Percentiles rank a stretch among this genome's conserved stretches.
phyloP scores from a whole-genome alignment of 2,329 filamentous ascomycete genomes.

The Huntiella moniliformis region DNA sequence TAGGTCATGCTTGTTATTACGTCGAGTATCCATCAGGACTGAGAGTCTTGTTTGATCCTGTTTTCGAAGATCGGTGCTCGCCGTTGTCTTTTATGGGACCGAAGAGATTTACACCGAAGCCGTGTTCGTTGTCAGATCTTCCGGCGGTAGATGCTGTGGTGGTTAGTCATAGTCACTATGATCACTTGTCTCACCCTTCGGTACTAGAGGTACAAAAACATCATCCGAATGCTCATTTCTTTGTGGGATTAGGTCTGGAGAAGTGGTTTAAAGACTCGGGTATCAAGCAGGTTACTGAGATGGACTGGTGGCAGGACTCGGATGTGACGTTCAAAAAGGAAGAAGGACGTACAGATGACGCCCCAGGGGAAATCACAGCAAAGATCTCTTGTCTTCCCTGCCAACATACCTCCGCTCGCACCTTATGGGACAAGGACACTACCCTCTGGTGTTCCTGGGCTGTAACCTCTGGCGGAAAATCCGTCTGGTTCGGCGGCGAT shows the following conservation, averaged over 20 bases:
- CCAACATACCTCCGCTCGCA: slow-evolving; percentile 62
- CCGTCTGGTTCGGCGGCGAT: slow-evolving; percentile 79
- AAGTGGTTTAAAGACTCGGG: slow-evolving; percentile 59
- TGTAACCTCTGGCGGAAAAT: slow-evolving; percentile 51
- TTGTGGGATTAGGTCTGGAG: slow-evolving; percentile 68
- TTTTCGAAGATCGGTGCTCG: slow-evolving; percentile 74
- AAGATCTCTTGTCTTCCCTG: slow-evolving; percentile 62
- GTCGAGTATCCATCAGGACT: slow-evolving; percentile 76
- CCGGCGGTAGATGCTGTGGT: slow-evolving; percentile 59
- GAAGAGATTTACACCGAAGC: slow-evolving; percentile 58
- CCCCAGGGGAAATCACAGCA: slow-evolving; percentile 40
- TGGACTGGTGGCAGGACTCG: slow-evolving; percentile 88
- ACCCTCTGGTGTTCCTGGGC: slow-evolving; percentile 86
- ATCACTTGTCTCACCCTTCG: slow-evolving; percentile 66
- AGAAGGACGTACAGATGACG: slow-evolving; percentile 15
- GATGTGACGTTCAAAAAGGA: slow-evolving; percentile 39
- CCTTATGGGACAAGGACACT: slow-evolving; percentile 46
- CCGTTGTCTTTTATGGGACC: slow-evolving; percentile 54
- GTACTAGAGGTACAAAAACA: slow-evolving; percentile 49
- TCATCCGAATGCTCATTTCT: slow-evolving; percentile 69
- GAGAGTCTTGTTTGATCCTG: slow-evolving; percentile 80
- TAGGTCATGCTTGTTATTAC: slow-evolving; percentile 87
- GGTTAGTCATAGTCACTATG: slow-evolving; percentile 85
- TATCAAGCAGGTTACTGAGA: slow-evolving; percentile 60
- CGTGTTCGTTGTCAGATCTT: slow-evolving; percentile 61